These are phyloP conservation scores for Rhizopogon sp. DNA, from an alignment of 768 basidiomycete genomes.

Conservation along the genomic window DNA sequence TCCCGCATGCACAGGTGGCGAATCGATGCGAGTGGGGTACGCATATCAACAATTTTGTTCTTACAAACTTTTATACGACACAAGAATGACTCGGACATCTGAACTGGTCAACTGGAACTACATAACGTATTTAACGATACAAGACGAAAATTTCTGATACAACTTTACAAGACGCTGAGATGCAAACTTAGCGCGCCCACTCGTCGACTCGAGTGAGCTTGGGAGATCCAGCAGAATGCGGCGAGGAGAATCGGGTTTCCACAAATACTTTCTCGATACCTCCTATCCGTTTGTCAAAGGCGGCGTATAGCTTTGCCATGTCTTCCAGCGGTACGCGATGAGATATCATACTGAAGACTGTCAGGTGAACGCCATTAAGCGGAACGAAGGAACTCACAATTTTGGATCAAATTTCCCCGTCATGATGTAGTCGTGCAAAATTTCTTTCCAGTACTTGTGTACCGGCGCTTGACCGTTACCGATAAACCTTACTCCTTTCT, in stretches of 20 bases:
- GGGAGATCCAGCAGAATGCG: constrained; percentile 48
- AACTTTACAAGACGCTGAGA: not conserved
- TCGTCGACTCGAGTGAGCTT: constrained; percentile 50
- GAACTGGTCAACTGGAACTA: too few relatives aligned
- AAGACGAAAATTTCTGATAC: too few relatives aligned
- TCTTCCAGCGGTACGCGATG: constrained; percentile 65
- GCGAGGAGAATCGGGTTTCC: constrained; percentile 49
- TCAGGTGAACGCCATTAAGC: not conserved
- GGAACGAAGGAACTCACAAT: constrained; percentile 36
- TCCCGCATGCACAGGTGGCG: too few relatives aligned
- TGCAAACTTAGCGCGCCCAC: constrained; percentile 20
- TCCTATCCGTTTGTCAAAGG: constrained; percentile 51
- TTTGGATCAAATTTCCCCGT: constrained; percentile 62
- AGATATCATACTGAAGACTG: constrained; percentile 37
- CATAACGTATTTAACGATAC: too few relatives aligned
- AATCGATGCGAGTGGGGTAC: too few relatives aligned
- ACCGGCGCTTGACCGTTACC: constrained; percentile 76
- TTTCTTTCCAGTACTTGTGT: constrained; percentile 69
- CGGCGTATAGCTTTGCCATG: constrained; percentile 54
- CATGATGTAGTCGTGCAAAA: constrained; percentile 59
- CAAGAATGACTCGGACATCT: too few relatives aligned
- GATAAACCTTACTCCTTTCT: constrained; percentile 67
- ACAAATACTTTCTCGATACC: constrained; percentile 76
- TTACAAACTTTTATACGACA: too few relatives aligned
- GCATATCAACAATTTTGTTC: too few relatives aligned